Evolutionary conservation across 768 basidiomycete genomes (phyloP), one percentile per base, ranked within the genome.

Genomic region (Panus rudis): DNA sequence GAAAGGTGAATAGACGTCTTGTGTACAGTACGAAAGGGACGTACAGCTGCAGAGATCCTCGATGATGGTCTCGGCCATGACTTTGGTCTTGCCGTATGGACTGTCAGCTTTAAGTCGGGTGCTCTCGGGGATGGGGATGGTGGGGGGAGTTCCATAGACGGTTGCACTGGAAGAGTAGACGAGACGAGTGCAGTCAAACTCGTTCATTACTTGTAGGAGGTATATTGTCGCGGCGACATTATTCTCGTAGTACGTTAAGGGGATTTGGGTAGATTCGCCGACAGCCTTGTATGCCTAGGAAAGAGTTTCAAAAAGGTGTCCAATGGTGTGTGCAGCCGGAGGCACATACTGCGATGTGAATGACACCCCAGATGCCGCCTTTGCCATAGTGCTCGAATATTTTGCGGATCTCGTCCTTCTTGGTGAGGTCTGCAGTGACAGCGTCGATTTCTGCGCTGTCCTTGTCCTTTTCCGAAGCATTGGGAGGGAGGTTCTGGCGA

Each of bases 121-220:
- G 3, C 82, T 76, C 65, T 99, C 96, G 13, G 92, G 90, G 52
- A 98, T 98, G 41, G 96, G 96, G 34, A 98, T 87, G 39, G 68
- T 69, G 17, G 89, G 84, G 8, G 96, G 96, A 3, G 81, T 92
- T 42, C 96, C 96, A 59, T 99, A 99, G 20, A 99, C 96, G 14
- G 96, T 98, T 5, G 96, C 96, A 19, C 92, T 94, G 10, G 93
- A 97, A 1, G 96, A 98, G 70, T 97, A 99, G 41, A 99, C 94
- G 45, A 99, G 69, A 47, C 90, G 78, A 41, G 75, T 73, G 68
- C 88, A 90, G 49, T 83, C 81, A 63, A 79, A 90, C 41, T 85
- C 85, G 31, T 71, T 67, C 92, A 94, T 94, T 52, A 78, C 71
- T 69, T 92, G 84, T 50, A 96, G 71, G 17, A 98, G 80, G 39